Base-by-base conservation (phyloP, 495 filamentous ascomycete species). In the Penicillium goetzii region DNA sequence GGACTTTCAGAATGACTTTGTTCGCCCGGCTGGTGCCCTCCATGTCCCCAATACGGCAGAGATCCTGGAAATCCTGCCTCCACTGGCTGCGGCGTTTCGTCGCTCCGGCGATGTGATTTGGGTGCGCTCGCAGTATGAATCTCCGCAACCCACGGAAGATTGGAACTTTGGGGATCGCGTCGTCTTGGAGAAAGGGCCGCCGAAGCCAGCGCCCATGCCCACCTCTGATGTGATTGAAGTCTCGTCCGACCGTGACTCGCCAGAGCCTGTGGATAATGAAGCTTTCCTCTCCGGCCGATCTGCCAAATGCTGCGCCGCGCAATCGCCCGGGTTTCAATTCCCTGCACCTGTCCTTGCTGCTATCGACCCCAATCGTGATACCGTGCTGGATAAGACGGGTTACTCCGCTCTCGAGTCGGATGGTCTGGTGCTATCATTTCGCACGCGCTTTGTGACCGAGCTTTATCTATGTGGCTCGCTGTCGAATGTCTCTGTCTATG, bases 1-100 rank as follows among this genome's bases (percentile, higher is more conserved):
- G 56, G 93, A 96, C 70, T 84, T 97, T 25, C 95, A 98, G 65
- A 96, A 97, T 72, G 95, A 97, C 74, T 96, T 97, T 69, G 74
- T 96, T 49, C 84, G 86, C 30, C 75, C 85, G 1, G 83, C 86
- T 40, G 92, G 90, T 34, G 86, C 87, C 43, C 79, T 97, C 36
- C 83, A 88, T 38, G 84, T 92, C 45, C 80, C 79, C 47, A 84
- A 86, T 47, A 85, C 86, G 21, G 76, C 84, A 10, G 86, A 88
- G 15, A 91, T 92, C 56, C 72, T 95, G 23, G 84, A 90, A 26
- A 84, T 82, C 3, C 84, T 93, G 33, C 81, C 87, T 11, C 74
- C 81, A 2, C 79, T 99, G 8, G 85, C 87, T 28, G 86, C 85
- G 12, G 79, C 82, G 26, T 97, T 99, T 70, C 91, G 95, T 54